These are phyloP conservation scores for Blastocystis sp. DNA, from an alignment of 352 stramenopile genomes.

Conservation along the genomic window DNA sequence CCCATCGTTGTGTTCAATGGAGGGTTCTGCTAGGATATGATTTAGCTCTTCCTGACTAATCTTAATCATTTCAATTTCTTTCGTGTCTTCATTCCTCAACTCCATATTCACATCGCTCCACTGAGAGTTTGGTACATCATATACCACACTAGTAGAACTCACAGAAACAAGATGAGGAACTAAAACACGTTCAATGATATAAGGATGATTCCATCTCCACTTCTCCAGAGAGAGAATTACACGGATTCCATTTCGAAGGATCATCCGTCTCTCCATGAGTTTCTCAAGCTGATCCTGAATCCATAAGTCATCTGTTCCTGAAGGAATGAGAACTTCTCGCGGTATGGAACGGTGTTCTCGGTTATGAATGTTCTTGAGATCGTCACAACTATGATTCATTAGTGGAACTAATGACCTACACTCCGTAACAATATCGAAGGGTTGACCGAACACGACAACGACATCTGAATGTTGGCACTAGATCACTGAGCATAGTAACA, in stretches of 20 bases:
- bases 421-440: slow-evolving; percentile 31
- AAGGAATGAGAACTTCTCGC: not conserved
- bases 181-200: not conserved
- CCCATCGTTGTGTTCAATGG: slow-evolving; percentile 9
- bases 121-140: not conserved
- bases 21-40: not conserved
- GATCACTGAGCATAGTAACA: too few relatives aligned
- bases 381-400: not conserved
- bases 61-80: not conserved
- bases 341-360: slow-evolving; percentile 15
- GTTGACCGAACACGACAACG: not conserved
- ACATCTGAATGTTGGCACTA: not conserved
- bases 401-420: not conserved
- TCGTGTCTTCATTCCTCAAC: not conserved
- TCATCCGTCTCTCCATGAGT: not conserved
- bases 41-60: not conserved
- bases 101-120: not conserved
- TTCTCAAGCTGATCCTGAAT: not conserved
- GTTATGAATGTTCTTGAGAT: not conserved
- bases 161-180: slow-evolving; percentile 1
- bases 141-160: not conserved
- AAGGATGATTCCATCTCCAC: not conserved
- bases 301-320: not conserved
- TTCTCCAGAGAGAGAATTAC: not conserved
- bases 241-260: not conserved